Base-by-base conservation (phyloP, 78 protist species). In the Chrysochromulina tobinii region DNA sequence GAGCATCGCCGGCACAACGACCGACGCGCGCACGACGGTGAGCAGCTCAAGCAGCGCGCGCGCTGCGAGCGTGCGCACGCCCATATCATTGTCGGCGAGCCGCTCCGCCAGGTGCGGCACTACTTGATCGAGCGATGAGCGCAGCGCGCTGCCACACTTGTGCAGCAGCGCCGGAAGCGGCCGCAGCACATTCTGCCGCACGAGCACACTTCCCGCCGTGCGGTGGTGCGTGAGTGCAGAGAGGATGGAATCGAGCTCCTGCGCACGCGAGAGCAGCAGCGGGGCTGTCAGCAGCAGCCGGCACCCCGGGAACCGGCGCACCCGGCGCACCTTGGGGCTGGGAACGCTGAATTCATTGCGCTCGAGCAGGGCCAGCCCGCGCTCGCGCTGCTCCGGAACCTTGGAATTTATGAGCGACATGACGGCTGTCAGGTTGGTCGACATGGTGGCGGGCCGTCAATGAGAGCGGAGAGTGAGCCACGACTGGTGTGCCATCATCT, bases 101-200 rank as follows among this genome's bases (percentile, higher is more conserved):
- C 72, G 72, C 72, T 66, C 72, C n/a, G 72, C 72, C 27, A 66
- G 27, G 72, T 66, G 72, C 72, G 72, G 72, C 72, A 66, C 72
- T 8, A 66, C 27, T 6, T 9, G 27, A 20, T 18, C 72, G 72
- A 66, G 72, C 72, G 72, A 66, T 7, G 72, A 12, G 72, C 72
- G 72, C 27, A 66, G 72, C 14, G 27, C 15, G 64, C 64, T 59
- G 72, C 72, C 72, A 20, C 72, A 66, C 14, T 20, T 8, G 27
- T 18, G 27, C n/a, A 66, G 25, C 27, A 66, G 72, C 72, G 72
- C 9, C 72, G 14, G 27, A 12, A 66, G 15, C 72, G 25, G n/a
- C 8, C n/a, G 17, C n/a, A 66, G 72, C 72, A 66, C 8, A 20
- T 18, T 66, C 27, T 20, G 72, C 8, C 72, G 72, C 27, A 18